Evolutionary conservation across 805 yeast genomes (phyloP), one percentile per base, ranked within the genome.

Genomic region (Yarrowia sp.): DNA sequence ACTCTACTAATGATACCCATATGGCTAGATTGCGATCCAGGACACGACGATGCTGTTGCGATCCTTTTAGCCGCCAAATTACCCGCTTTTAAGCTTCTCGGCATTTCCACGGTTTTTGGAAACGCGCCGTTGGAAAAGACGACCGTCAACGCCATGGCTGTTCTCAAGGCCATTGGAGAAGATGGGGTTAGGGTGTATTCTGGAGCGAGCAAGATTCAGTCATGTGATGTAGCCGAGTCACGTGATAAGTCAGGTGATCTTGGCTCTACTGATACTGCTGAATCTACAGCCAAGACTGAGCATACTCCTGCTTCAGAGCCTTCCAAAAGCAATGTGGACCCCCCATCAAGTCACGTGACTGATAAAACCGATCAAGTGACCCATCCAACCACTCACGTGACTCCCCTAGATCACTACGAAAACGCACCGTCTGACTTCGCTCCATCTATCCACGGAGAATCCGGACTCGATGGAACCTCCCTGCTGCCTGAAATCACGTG

Each of bases 21-120:
- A 5, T 90, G 96, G 96, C 72, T 90, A 12, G 97, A 90, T 73
- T 90, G 97, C 72, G 97, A 90, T 70, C 96, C 96, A 0, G 96
- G 97, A 1, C 94, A 87, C 68, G 97, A 90, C 69, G 97, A 90
- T 68, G 86, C 88, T 1, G 80, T 88, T 46, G 96, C 94, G 4
- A 77, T 90, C 7, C 74, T 88, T 9, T 66, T 90, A 24, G 83
- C 89, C 0, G 75, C 82, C 7, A 82, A 80, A 68, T 81, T 84
- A 65, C 88, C 90, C 0, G 73, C 78, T 24, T 81, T 83, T 72
- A 71, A 81, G 14, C 72, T 88, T 9, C 66, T 84, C 3, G 96
- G 94, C 2, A 78, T 88, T n/a, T 84, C 90, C 29, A 84, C 93
- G 0, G 86, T 85, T 21, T 86, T 84, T 68, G 96, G 96, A 1